phyloP scores from a whole-genome alignment of 805 yeast species.

The Blastobotrys chiropterorum region DNA sequence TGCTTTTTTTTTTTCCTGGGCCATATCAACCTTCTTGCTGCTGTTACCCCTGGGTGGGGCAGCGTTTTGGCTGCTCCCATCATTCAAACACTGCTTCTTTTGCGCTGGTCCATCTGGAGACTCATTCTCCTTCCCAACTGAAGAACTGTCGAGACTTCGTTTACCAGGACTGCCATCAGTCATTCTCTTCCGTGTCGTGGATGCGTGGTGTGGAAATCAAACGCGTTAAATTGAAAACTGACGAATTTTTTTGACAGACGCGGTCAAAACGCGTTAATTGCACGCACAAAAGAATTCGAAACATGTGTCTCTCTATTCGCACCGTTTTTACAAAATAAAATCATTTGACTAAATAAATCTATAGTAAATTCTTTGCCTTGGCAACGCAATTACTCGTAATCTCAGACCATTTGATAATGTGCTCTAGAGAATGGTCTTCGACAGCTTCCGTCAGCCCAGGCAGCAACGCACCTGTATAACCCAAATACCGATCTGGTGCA shows the following conservation, averaged over 20 bases:
- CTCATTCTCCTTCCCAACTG: background rate
- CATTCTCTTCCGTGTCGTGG: background rate
- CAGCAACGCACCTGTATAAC: constrained; percentile 52
- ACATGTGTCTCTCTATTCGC: background rate
- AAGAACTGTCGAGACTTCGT: background rate
- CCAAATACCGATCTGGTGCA: constrained; percentile 56
- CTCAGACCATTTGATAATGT: constrained; percentile 36
- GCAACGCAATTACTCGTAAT: constrained; percentile 22
- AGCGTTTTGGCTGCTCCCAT: background rate
- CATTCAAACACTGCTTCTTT: background rate
- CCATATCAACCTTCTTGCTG: too few relatives aligned
- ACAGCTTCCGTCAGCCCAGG: constrained; percentile 52
- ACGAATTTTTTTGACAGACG: too few relatives aligned
- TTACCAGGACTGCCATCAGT: background rate
- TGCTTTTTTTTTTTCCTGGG: too few relatives aligned
- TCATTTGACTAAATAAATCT: background rate
- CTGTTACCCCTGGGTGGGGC: too few relatives aligned
- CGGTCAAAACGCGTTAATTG: too few relatives aligned
- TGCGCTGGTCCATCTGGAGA: background rate
- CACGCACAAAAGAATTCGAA: too few relatives aligned
- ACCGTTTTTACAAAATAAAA: background rate
- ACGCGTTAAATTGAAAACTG: background rate
- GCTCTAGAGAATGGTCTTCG: constrained; percentile 39
- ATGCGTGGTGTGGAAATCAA: background rate
- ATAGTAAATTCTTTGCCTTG: background rate